Conservation (phyloP, 352 stramenopile species). For the Thraustotheca clavata region DNA sequence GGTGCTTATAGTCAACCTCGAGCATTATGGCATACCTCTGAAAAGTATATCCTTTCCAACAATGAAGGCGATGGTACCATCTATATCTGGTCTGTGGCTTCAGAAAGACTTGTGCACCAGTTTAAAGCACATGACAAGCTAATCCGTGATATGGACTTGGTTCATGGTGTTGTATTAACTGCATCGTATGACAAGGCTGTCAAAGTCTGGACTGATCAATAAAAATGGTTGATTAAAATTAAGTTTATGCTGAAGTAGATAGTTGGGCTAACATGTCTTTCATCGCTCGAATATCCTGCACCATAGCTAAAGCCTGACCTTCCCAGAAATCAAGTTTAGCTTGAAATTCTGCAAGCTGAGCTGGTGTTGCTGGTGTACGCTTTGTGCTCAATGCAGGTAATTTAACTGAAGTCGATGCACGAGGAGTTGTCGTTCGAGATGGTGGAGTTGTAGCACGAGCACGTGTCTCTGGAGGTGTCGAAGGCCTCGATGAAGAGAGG, state of each 20-base stretch:
- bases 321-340: conserved; percentile 57
- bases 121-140: conserved; percentile 62
- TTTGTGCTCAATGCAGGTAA: neutral
- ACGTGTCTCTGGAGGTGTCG: neutral
- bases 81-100: conserved; percentile 69
- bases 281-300: conserved; percentile 66
- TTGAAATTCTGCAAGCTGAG: conserved; percentile 26
- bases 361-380: neutral
- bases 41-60: conserved; percentile 81
- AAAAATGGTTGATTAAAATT: neutral
- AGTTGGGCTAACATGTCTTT: conserved; percentile 54
- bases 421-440: neutral
- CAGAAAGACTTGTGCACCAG: conserved; percentile 58
- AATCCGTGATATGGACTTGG: conserved; percentile 36
- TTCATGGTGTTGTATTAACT: conserved; percentile 22
- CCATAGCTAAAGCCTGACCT: conserved; percentile 42
- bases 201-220: conserved; percentile 39
- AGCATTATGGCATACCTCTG: conserved; percentile 61
- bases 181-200: conserved; percentile 77
- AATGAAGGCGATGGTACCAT: conserved; percentile 55
- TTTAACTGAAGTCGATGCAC: neutral
- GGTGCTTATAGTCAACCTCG: conserved; percentile 73
- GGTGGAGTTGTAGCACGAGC: neutral
- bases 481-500: neutral
- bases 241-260: conserved; percentile 14